Evolutionary conservation across 495 filamentous ascomycete species (phyloP).

Genomic region (Podospora anserina): DNA sequence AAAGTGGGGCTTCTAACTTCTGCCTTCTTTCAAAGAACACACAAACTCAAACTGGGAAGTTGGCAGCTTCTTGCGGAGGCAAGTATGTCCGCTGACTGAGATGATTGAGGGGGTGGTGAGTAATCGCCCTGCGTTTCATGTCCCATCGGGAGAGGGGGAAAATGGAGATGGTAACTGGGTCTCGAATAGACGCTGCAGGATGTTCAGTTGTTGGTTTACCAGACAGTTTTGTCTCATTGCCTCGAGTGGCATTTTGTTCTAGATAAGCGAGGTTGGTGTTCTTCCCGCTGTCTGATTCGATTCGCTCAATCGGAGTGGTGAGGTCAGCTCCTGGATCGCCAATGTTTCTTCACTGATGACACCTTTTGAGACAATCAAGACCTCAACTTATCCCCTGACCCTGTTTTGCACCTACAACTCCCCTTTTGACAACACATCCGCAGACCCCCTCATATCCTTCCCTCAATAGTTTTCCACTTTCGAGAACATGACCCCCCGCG

Average conservation of each 20-base stretch:
- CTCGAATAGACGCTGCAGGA: not conserved
- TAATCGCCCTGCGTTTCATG: not conserved
- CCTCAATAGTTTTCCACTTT: not conserved
- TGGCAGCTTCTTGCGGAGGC: not conserved
- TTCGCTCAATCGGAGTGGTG: not conserved
- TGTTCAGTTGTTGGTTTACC: not conserved
- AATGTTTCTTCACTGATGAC: not conserved
- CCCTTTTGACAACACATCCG: not conserved
- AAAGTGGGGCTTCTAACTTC: not conserved
- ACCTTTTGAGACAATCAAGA: not conserved
- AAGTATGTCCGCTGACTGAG: not conserved
- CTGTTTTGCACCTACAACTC: not conserved
- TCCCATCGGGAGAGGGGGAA: not conserved
- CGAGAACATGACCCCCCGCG: slow-evolving; percentile 57
- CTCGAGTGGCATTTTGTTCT: not conserved
- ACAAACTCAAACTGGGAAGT: not conserved
- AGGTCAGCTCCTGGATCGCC: not conserved
- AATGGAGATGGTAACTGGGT: not conserved
- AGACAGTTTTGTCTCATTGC: not conserved
- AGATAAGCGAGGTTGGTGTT: not conserved
- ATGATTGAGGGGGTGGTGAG: not conserved
- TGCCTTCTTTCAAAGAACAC: not conserved
- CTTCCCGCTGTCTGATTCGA: not conserved
- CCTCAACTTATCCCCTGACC: not conserved
- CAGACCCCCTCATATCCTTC: no score